Base-by-base conservation (phyloP, 2,329 filamentous ascomycete genomes). In the Thielaviopsis musarum region DNA sequence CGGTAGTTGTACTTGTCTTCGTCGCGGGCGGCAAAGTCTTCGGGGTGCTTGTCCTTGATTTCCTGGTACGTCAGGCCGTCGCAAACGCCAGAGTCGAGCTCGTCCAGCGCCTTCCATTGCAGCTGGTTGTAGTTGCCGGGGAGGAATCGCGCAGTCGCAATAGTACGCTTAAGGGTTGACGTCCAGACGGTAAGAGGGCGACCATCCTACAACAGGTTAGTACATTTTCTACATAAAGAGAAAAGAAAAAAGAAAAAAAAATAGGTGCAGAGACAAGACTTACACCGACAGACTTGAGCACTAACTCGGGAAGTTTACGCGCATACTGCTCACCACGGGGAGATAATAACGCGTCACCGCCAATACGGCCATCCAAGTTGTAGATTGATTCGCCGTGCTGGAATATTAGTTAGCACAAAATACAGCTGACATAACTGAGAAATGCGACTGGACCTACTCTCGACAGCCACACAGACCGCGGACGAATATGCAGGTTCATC, bases 1-100 rank as follows among this genome's bases (percentile, higher is more conserved):
- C 93, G 89, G 74, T 98, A 98, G 75, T 98, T 97, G 81, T 97
- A 97, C 73, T 98, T 98, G 77, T 98, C 93, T 65, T 95, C 89
- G 71, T 98, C 93, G 63, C 93, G 88, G 38, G 91, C 90, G 56
- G 84, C 83, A 73, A 98, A 98, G 73, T 98, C 93, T 65, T 96
- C 91, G 0, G 93, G 93, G 69, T 88, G 97, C 59, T 80, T 75
- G 67, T 94, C 82, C 67, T 93, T 89, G 69, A 98, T 97, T 69
- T 98, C 87, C 67, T 89, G 88, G 70, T 96, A 96, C 1, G 93
- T 98, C 70, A 97, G 82, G 59, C 91, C 91, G 67, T 98, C 93
- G 73, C 93, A 98, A 54, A 97, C 88, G 56, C 93, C 93, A 1
- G 89, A 91, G 70, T 98, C 93, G 45, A 98, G 84, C 73, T 98